Percentiles rank a stretch among this genome's conserved stretches.
phyloP scores from a whole-genome alignment of 23 red algal species.

The Chondrus crispus region DNA sequence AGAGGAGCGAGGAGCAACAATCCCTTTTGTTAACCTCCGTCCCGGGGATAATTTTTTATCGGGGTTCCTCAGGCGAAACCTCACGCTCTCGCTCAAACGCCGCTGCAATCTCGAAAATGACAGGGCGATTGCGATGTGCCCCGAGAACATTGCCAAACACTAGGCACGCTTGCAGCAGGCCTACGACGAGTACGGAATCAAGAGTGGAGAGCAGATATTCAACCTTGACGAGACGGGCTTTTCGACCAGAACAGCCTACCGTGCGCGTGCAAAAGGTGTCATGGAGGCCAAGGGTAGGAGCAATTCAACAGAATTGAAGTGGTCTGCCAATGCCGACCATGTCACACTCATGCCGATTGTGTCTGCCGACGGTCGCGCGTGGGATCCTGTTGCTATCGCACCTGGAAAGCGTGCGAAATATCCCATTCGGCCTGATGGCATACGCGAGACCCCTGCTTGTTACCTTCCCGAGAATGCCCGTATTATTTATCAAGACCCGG shows the following conservation, averaged over 20 bases:
- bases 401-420: background rate
- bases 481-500: background rate
- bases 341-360: conserved; percentile 2
- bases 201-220: background rate
- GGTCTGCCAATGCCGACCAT: background rate
- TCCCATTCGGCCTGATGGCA: background rate
- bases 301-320: background rate
- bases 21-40: too few relatives aligned
- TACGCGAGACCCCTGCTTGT: background rate
- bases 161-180: background rate
- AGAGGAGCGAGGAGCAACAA: too few relatives aligned
- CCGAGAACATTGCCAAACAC: background rate
- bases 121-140: background rate
- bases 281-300: background rate
- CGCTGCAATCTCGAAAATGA: background rate
- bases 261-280: background rate
- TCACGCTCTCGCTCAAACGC: background rate
- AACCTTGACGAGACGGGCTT: conserved; percentile 4
- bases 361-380: background rate
- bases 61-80: background rate
- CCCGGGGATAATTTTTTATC: too few relatives aligned
- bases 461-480: background rate
- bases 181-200: background rate
- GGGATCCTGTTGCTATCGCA: background rate
- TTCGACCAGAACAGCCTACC: background rate